Conservation (phyloP, 169 alveolate species). For the Eimeria necatrix region DNA sequence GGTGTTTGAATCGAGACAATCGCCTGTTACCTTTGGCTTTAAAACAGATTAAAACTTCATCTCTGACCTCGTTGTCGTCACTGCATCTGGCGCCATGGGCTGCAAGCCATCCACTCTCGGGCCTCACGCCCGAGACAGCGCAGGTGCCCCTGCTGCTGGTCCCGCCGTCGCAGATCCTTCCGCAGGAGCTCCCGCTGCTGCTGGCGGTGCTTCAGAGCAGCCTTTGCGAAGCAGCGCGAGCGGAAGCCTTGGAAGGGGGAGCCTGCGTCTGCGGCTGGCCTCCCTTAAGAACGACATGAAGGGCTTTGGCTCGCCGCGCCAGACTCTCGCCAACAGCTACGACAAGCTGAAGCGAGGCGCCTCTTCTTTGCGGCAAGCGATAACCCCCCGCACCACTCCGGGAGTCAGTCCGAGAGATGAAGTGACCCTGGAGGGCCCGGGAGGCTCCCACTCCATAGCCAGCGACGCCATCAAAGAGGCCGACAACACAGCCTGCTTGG, state of each 20-base stretch:
- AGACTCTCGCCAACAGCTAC: neutral
- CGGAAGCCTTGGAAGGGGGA: neutral
- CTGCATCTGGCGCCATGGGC: neutral
- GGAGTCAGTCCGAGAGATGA: neutral
- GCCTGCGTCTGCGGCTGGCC: neutral
- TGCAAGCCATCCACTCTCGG: neutral
- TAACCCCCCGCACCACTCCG: neutral
- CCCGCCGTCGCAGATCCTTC: neutral
- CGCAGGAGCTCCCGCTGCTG: neutral
- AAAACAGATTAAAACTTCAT: neutral
- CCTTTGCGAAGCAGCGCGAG: neutral
- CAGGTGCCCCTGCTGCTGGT: neutral
- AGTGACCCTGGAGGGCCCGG: slow-evolving; percentile 6
- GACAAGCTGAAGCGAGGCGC: neutral
- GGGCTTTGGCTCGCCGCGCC: neutral
- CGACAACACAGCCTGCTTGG: neutral
- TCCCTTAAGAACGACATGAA: neutral
- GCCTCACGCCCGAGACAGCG: neutral
- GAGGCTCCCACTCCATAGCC: neutral
- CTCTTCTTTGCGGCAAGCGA: neutral
- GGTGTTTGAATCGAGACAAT: too few relatives aligned
- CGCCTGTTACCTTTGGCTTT: too few relatives aligned
- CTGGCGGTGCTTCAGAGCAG: neutral
- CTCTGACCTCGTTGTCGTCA: neutral
- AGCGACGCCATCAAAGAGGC: neutral